phyloP scores from a whole-genome alignment of 768 basidiomycete species.

The Rossbeevera mucosa region DNA sequence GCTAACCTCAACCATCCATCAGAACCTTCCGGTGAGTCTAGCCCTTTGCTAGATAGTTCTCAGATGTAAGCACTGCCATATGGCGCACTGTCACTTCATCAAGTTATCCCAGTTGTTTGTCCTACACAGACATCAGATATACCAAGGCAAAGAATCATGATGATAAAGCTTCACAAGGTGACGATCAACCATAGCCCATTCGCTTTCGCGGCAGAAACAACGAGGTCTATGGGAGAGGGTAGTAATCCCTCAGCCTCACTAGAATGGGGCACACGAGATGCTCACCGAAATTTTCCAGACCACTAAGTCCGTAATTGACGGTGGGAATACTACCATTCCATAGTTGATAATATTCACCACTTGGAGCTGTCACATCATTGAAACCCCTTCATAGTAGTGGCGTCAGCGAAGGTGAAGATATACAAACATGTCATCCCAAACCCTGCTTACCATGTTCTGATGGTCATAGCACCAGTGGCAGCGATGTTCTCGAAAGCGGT shows the following conservation, averaged over 20 bases:
- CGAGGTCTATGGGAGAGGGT: constrained; percentile 13
- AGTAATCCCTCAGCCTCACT: neutral
- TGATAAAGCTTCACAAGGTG: neutral
- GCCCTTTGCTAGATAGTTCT: no score
- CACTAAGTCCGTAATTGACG: constrained; percentile 51
- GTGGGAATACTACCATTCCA: constrained; percentile 51
- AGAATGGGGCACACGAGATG: neutral
- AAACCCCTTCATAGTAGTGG: constrained; percentile 37
- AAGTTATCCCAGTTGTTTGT: constrained; percentile 22
- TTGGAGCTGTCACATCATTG: constrained; percentile 49
- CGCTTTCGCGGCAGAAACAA: constrained; percentile 18
- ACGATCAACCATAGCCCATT: neutral
- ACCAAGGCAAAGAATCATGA: neutral
- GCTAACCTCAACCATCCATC: no score
- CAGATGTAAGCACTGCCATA: no score
- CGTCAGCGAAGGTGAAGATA: no score
- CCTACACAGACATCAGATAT: neutral
- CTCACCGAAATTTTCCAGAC: constrained; percentile 46
- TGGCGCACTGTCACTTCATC: no score
- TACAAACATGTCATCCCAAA: no score
- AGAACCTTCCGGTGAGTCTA: no score
- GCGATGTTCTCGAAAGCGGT: constrained; percentile 50
- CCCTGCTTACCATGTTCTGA: no score
- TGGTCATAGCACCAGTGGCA: constrained; percentile 45
- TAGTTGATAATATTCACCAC: constrained; percentile 49